A percentile compares a stretch with the other conserved stretches of the same genome.
phyloP scores from a whole-genome alignment of 495 filamentous ascomycete genomes.

The Talaromyces liani region DNA sequence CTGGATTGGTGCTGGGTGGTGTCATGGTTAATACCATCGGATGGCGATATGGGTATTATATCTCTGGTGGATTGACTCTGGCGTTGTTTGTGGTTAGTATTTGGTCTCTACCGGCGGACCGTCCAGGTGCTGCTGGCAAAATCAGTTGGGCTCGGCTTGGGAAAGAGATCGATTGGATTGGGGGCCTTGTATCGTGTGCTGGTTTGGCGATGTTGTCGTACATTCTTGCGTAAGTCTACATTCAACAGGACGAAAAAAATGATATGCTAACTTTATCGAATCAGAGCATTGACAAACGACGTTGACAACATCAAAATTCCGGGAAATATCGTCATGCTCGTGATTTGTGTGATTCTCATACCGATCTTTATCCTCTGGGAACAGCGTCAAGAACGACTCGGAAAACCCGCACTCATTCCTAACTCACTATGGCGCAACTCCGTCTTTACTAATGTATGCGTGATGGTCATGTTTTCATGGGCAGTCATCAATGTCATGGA shows the following conservation, averaged over 20 bases:
- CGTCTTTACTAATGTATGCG: constrained; percentile 40
- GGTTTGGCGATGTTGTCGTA: constrained; percentile 40
- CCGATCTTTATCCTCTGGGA: constrained; percentile 43
- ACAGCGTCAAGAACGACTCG: constrained; percentile 28
- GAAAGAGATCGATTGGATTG: constrained; percentile 46
- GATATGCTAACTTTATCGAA: background rate
- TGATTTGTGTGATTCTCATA: constrained; percentile 26
- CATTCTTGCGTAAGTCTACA: constrained; percentile 31
- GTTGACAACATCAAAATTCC: constrained; percentile 26
- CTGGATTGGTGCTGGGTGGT: constrained; percentile 48
- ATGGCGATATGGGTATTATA: constrained; percentile 45
- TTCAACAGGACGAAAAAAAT: background rate
- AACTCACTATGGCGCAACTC: constrained; percentile 47
- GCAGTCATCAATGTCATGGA: constrained; percentile 45
- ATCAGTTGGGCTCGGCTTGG: constrained; percentile 11
- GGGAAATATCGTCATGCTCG: constrained; percentile 33
- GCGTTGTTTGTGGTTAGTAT: constrained; percentile 25
- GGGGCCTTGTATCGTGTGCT: constrained; percentile 30
- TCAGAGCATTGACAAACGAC: constrained; percentile 30
- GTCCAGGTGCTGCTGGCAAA: constrained; percentile 10
- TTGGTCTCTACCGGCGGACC: constrained; percentile 28
- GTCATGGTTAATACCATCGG: constrained; percentile 39
- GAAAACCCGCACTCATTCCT: constrained; percentile 43
- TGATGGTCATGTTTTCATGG: constrained; percentile 42
- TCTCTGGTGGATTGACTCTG: constrained; percentile 31